Base-by-base conservation (phyloP, 202 grass and related monocot species). In the Dendrocalamus latiflorus region DNA sequence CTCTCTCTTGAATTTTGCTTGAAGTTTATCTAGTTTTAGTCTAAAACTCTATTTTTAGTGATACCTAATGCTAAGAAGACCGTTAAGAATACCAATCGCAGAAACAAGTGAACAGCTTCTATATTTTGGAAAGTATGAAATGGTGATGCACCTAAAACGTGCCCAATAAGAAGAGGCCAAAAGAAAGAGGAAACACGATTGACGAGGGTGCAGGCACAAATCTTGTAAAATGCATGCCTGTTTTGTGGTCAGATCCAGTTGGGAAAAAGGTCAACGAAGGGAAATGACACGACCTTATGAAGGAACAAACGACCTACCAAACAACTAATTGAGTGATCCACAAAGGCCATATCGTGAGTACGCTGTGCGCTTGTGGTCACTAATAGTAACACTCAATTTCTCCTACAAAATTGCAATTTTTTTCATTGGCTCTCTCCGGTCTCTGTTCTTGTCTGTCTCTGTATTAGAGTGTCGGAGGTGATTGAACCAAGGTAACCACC, bases 231-330 rank as follows among this genome's bases (percentile, higher is more conserved):
- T 10, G 24, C 26, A 39, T 63, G 43, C 20, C 6, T 42, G n/a
- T 4, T 3, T 3, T 38, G 20, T 24, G 43, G 43, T 48, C 75
- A 36, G 9, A 49, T 34, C 1, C 1, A 37, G 1, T 24, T 2
- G 18, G 34, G 33, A 38, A 30, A 56, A n/a, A 28, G 18, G 80
- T 54, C 57, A 74, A 65, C 42, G 45, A 39, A 39, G 6, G 55
- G 43, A 41, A 60, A 1, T n/a, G 80, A 83, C 30, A 49, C 30
- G 80, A 74, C 58, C 44, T 1, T 2, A 3, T 73, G 56, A 74
- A 82, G 56, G 80, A 82, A 64, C 68, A 18, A 82, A 82, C 80
- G 68, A 74, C 57, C 44, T 65, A 73, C 56, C 80, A 64, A 72
- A 8, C 41, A 34, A 5, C 18, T 6, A n/a, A 28, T 28, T 1